These are phyloP conservation scores for Hippophae tibetana DNA, from an alignment of 306 rosid genomes.

Conservation along the genomic window DNA sequence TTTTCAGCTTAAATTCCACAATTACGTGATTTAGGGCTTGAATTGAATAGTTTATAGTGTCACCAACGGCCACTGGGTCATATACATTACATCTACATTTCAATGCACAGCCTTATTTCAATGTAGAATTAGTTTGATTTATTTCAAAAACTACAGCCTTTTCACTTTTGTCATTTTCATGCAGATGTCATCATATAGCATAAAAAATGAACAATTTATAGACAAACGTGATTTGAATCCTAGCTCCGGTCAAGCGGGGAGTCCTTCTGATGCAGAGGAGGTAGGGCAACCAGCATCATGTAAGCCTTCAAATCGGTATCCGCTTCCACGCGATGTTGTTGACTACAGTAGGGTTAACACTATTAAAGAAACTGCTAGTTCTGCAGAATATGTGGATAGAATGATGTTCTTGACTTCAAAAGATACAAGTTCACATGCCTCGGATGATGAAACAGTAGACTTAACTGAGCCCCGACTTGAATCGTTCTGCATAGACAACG, in stretches of 20 bases:
- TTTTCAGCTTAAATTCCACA: no score
- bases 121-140: not conserved
- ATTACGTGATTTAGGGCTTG: no score
- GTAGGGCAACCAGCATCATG: constrained; percentile 35
- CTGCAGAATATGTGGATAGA: constrained; percentile 41
- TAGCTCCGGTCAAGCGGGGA: constrained; percentile 25
- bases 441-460: constrained; percentile 66
- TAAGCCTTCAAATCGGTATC: constrained; percentile 20
- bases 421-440: constrained; percentile 36
- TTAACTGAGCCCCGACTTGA: constrained; percentile 78
- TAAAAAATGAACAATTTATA: constrained; percentile 19
- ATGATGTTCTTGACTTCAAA: constrained; percentile 41
- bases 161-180: constrained; percentile 5
- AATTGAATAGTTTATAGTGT: no score
- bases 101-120: no score
- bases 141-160: not conserved
- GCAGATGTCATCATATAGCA: constrained; percentile 21
- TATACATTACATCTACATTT: no score
- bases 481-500: constrained; percentile 49
- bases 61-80: no score
- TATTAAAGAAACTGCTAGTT: constrained; percentile 25
- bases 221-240: constrained; percentile 13
- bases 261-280: constrained; percentile 35
- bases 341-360: constrained; percentile 20
- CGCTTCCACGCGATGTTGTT: constrained; percentile 36